Evolutionary conservation across 129 eudicot species (phyloP), one percentile per base, ranked within the genome.

Genomic region (Sambucus nigra): DNA sequence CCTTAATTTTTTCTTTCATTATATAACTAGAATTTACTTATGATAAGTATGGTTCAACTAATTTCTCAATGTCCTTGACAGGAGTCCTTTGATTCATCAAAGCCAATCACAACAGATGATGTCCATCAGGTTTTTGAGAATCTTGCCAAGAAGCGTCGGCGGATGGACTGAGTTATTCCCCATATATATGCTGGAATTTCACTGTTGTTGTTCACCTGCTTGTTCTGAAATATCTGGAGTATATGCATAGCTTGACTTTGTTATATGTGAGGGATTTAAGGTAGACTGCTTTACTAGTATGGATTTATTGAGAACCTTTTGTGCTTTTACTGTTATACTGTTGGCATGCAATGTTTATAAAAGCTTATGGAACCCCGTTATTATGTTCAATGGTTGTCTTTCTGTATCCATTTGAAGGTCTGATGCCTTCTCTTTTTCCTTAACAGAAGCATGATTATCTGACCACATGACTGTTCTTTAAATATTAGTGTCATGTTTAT

Each of bases 71-170:
- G 39, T 62, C 7, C 25, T 41, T 64, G 35, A 53, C 94, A 92
- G 99, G 84, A 73, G 64, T 64, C 81, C 14, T 75, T 63, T 20
- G 99, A 86, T 59, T 53, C 79, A 45, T 80, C 96, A 20, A 79
- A 78, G 64, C 63, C 91, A 22, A 63, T 92, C 60, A 92, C 99
- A 24, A 9, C 96, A 23, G 89, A 69, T 32, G 94, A 92, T 25
- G 51, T 92, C 24, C 87, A 67, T 48, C 80, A 92, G 66, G 79
- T 86, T 11, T 92, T 92, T 59, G 99, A 92, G 45, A 92, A 92
- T 65, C 96, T 86, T 28, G 71, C 80, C 50, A 82, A 82, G 69
- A 82, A 86, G 73, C 85, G 99, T 21, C 72, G 82, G 51, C 76
- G 92, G 29, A 61, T 45, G 59, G 65, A 70, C 21, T 88, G 72